These are phyloP conservation scores for Hygrocybe punicea DNA, from an alignment of 768 basidiomycete species.

Conservation along the genomic window DNA sequence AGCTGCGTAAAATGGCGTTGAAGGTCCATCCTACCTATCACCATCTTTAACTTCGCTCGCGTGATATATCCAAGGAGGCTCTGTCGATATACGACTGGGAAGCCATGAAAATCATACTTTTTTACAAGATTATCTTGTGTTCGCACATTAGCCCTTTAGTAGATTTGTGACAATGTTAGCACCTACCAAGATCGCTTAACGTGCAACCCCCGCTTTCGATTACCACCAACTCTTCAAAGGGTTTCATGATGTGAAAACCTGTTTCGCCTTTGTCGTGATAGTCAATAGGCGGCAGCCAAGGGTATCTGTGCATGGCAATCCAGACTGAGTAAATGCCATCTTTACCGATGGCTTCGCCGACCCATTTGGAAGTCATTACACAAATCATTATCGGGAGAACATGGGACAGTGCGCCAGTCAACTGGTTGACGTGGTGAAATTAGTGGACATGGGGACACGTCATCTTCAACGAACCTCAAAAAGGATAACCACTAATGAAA, in stretches of 20 bases:
- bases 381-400: conserved; percentile 81
- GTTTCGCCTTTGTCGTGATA: conserved; percentile 64
- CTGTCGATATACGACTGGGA: conserved; percentile 55
- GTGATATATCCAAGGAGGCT: conserved; percentile 61
- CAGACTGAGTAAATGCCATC: conserved; percentile 70
- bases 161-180: background rate
- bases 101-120: conserved; percentile 53
- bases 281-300: conserved; percentile 64
- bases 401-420: conserved; percentile 77
- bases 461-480: conserved; percentile 51
- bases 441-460: background rate
- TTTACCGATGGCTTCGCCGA: conserved; percentile 65
- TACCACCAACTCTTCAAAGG: conserved; percentile 46
- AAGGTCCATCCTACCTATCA: conserved; percentile 31
- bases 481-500: conserved; percentile 72
- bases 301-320: conserved; percentile 69
- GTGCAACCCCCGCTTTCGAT: conserved; percentile 50
- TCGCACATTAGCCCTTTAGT: conserved; percentile 1
- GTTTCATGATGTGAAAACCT: conserved; percentile 59
- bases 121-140: conserved; percentile 40
- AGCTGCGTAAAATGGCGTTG: background rate
- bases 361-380: conserved; percentile 75
- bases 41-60: conserved; percentile 47
- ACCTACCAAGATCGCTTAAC: conserved; percentile 47
- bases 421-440: conserved; percentile 31